Conservation (phyloP, 148 eudicot genomes). For the Fagopyrum esculentum region DNA sequence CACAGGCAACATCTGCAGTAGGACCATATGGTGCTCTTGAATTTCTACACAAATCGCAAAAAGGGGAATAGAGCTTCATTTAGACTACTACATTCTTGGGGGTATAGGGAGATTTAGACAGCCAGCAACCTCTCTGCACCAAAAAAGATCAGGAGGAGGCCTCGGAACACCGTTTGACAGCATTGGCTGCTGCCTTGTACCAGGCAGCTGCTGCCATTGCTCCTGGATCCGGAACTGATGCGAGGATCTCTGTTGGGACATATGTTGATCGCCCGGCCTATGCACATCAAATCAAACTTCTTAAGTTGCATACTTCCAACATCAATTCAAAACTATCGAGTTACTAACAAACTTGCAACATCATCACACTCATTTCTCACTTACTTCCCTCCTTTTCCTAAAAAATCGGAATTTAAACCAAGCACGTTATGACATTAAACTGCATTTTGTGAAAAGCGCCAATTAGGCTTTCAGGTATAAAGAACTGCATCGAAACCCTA, state of each 20-base stretch:
- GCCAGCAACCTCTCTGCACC: neutral
- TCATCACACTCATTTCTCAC: neutral
- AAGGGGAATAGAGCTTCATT: neutral
- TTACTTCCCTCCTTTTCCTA: neutral
- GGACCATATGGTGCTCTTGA: neutral
- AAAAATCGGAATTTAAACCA: neutral
- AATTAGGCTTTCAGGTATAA: neutral
- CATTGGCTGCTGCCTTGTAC: slow-evolving; percentile 81
- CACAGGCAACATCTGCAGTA: neutral
- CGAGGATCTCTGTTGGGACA: slow-evolving; percentile 54
- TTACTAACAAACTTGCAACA: neutral
- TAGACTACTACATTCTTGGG: neutral
- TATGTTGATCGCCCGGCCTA: slow-evolving; percentile 96
- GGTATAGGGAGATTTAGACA: neutral
- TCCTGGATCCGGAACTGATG: slow-evolving; percentile 89
- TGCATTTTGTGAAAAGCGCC: neutral
- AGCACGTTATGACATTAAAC: neutral
- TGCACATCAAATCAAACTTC: slow-evolving; percentile 8
- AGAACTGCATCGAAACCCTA: neutral
- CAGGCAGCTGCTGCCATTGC: slow-evolving; percentile 98
- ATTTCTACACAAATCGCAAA: slow-evolving; percentile 5
- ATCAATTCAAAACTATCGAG: neutral
- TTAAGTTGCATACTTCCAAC: neutral
- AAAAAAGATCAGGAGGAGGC: slow-evolving; percentile 11
- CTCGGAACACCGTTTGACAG: slow-evolving; percentile 38